phyloP scores from a whole-genome alignment of 208 protist genomes.

The Crithidia bombi region DNA sequence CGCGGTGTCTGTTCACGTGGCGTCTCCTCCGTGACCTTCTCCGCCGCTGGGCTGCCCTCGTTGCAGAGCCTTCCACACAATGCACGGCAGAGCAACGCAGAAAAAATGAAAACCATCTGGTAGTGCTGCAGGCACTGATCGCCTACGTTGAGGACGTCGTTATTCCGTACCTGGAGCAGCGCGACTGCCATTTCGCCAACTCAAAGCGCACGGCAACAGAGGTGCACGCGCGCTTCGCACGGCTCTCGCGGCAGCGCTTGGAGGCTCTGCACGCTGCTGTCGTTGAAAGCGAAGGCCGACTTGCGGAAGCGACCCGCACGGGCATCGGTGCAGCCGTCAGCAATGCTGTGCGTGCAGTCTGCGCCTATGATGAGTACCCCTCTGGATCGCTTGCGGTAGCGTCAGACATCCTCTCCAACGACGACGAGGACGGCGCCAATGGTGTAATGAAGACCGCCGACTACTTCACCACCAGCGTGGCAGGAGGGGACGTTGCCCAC shows the following conservation, averaged over 20 bases:
- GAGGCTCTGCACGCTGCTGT: constrained; percentile 4
- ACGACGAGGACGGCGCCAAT: not conserved
- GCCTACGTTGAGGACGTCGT: constrained; percentile 18
- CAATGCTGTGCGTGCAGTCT: not conserved
- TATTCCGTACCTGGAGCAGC: constrained; percentile 30
- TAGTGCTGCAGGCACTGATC: not conserved
- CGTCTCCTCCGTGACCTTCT: constrained; percentile 36
- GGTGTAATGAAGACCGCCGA: not conserved
- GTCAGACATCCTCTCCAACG: not conserved
- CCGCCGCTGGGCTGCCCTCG: not conserved
- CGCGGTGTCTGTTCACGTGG: constrained; percentile 68
- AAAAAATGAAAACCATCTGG: not conserved
- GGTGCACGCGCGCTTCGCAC: constrained; percentile 27
- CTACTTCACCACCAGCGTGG: not conserved
- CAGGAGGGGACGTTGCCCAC: too few relatives aligned
- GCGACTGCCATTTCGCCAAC: constrained; percentile 34
- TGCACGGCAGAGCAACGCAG: not conserved
- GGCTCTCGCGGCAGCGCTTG: not conserved
- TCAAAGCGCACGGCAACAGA: constrained; percentile 16
- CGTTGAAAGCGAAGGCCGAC: constrained; percentile 1
- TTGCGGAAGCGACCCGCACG: not conserved
- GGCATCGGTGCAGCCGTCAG: not conserved
- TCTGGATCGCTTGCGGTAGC: not conserved
- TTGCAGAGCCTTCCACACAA: too few relatives aligned
- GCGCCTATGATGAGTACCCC: not conserved